Evolutionary conservation across 1,284 basidiomycete genomes (phyloP).

Genomic region (Quambalaria eucalypti): DNA sequence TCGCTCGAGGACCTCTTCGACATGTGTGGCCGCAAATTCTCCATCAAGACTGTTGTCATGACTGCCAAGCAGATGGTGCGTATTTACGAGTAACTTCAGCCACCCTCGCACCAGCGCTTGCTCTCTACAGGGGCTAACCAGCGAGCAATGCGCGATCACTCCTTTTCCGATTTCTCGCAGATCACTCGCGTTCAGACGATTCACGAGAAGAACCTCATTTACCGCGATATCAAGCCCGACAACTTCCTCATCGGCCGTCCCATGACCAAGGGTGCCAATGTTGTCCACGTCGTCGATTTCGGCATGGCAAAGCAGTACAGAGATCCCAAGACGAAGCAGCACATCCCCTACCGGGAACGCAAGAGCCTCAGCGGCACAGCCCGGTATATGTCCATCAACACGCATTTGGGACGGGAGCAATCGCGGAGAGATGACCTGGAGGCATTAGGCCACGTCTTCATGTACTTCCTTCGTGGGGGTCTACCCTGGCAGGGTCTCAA

Average conservation of each 20-base stretch:
- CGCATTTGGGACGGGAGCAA: conserved; percentile 85
- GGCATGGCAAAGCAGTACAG: conserved; percentile 98
- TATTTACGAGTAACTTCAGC: too few relatives aligned
- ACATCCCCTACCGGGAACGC: conserved; percentile 90
- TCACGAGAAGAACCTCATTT: conserved; percentile 93
- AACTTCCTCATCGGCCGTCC: conserved; percentile 90
- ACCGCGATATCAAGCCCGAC: conserved; percentile 95
- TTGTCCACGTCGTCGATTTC: conserved; percentile 82
- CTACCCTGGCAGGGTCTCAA: conserved; percentile 94
- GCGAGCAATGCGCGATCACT: too few relatives aligned
- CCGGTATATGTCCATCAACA: conserved; percentile 95
- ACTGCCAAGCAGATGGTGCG: conserved; percentile 88
- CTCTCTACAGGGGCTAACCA: too few relatives aligned
- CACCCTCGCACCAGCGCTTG: too few relatives aligned
- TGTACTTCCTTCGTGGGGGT: conserved; percentile 87
- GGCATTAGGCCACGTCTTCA: conserved; percentile 90
- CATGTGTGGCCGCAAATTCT: conserved; percentile 89
- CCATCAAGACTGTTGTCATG: conserved; percentile 92
- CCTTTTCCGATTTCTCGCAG: conserved; percentile 4
- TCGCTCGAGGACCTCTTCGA: conserved; percentile 90
- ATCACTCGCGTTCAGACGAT: conserved; percentile 72
- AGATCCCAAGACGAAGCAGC: conserved; percentile 91
- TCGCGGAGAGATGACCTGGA: conserved; percentile 88
- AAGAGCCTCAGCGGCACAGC: conserved; percentile 83
- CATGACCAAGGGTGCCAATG: conserved; percentile 73